Evolutionary conservation across 2,329 filamentous ascomycete species (phyloP), one percentile per base, ranked within the genome.

Genomic region (Colletotrichum orchidophilum): DNA sequence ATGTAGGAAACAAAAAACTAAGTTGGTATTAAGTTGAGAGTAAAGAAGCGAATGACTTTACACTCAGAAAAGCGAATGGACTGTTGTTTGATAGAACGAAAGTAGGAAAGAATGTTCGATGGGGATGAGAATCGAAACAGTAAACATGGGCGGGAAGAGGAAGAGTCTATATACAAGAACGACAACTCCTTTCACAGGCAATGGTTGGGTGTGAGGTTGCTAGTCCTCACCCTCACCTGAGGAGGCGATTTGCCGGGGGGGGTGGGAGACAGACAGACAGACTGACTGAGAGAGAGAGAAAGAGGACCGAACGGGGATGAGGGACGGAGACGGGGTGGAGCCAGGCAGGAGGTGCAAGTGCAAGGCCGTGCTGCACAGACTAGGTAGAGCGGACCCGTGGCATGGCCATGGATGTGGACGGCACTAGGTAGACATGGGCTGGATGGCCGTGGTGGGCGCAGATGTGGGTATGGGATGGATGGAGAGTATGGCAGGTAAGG

Each of bases 31-130:
- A 73, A 65, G 68, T 31, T 65, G 76, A 75, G 73, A 57, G 74
- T 65, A 87, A 88, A 85, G 81, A 83, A 89, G 84, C 85, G 87
- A 89, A 85, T 88, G 87, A 85, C 84, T 86, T 86, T 87, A 84
- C 81, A 81, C 80, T 77, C 74, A 70, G 73, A 76, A 76, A 79
- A 80, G 80, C 75, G 76, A 77, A 77, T 72, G 78, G 77, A 78
- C 66, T 76, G 54, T 74, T 73, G 64, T 75, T 76, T 75, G 77
- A 77, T 76, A 75, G 70, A 75, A 75, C 73, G 75, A 76, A 72
- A 75, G 73, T 71, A 76, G 70, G 74, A 75, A 73, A 73, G 64
- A 71, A 74, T 74, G 71, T 63, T 69, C 62, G 73, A 75, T 72
- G 73, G 57, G 66, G 68, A 54, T 63, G 66, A 72, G 59, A 61